Evolutionary conservation across 2,329 filamentous ascomycete genomes (phyloP), one percentile per base, ranked within the genome.

Genomic region (Epichloe uncinata): DNA sequence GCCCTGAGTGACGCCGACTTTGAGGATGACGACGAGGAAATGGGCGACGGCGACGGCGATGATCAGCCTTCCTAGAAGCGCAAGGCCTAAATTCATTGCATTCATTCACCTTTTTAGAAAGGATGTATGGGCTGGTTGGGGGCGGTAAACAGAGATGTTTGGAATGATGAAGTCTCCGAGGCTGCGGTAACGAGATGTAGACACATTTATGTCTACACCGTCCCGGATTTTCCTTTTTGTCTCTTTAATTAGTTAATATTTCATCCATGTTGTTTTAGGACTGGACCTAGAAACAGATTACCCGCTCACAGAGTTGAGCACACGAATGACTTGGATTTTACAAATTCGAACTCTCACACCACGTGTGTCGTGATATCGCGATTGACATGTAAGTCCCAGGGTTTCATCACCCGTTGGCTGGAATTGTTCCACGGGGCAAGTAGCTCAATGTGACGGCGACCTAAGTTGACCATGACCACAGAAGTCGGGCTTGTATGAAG

Each of bases 1-100:
- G 77, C 78, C 11, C 63, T 84, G 61, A 81, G 71, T 59, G 87
- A 90, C 52, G 63, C 78, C 42, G 84, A 90, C 55, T 84, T 87
- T 56, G 84, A 87, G 60, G 63, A 74, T 15, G 52, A 52, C 20
- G 42, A 50, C 8, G 74, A 73, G 7, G 78, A 80, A 74, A 77
- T 46, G 74, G 74, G 73, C 2, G 66, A 67, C 44, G 65, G 62
- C 16, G 62, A 64, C 26, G 62, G 61, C 5, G 64, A 73, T 41
- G 70, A 74, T 53, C 72, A 69, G 47, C 65, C 64, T 45, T 59
- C 58, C 53, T 71, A 73, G 64, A 73, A 71, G 65, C 60, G 62
- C 53, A 73, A 71, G 64, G 63, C 64, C 49, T 71, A 63, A 26
- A 36, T 30, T 3, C 2, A 8, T 8, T 8, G 26, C 26, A 8